Evolutionary conservation across 768 basidiomycete genomes (phyloP), one percentile per base, ranked within the genome.

Genomic region (Tylopilus plumbeoviolaceoides): DNA sequence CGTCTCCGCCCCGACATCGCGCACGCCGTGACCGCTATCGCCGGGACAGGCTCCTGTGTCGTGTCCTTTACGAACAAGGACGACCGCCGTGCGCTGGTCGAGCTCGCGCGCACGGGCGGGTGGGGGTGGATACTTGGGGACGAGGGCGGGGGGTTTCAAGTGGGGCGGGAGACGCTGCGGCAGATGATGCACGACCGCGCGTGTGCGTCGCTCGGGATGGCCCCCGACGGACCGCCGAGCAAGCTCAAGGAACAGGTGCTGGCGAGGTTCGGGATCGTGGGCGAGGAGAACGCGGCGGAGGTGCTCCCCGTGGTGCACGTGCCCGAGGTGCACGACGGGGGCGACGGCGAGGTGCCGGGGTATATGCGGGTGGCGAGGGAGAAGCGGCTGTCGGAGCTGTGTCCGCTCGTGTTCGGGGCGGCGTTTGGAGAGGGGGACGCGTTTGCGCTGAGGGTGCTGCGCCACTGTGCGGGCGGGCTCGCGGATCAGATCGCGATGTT

Each of bases 111-210:
- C 7, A 76, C 81, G 28, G 89, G 89, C 4, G 89, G 89, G 1
- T 90, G 85, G 86, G 89, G 89, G 1, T 90, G 88, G 87, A 82
- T 91, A 18, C 73, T 91, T 11, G 88, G 89, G 7, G 89, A 91
- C 63, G 89, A 91, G 64, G 91, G 91, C 11, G 83, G 88, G 20
- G 90, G 90, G 11, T 92, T 80, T 61, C 79, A 86, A 62, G 84
- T 91, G 53, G 91, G 91, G 7, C 76, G 87, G 35, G 87, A 89
- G 63, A 78, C 89, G 0, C 63, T 91, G 20, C 84, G 90, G 5
- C 78, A 85, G 56, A 77, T 91, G 45, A 71, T 89, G 44, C 56
- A 73, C 7, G 79, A 82, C 48, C 72, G 77, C 31, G 86, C 88
- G 57, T 63, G 67, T 27, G 72, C 78, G 20, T 78, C 80, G 4